phyloP scores from a whole-genome alignment of 345 rosid species.

The Syzygium grande region DNA sequence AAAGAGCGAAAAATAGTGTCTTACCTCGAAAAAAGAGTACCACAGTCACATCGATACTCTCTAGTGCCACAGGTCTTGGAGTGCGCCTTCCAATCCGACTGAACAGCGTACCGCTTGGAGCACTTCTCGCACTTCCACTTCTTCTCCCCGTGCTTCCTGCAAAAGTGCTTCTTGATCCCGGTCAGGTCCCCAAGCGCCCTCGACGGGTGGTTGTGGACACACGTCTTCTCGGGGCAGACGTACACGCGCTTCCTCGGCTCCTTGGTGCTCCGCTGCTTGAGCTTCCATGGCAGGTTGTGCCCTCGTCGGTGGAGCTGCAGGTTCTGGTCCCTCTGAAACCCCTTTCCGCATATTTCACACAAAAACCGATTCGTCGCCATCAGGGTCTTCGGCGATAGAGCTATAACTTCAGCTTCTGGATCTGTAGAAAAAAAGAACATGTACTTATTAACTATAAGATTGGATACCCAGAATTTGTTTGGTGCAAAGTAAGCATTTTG shows the following conservation, averaged over 20 bases:
- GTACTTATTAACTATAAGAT: background rate
- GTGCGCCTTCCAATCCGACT: slow-evolving; percentile 99
- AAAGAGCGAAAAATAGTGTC: background rate
- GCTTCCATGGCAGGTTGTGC: slow-evolving; percentile 98
- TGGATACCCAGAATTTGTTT: background rate
- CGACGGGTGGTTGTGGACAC: slow-evolving; percentile 86
- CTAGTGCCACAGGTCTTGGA: slow-evolving; percentile 94
- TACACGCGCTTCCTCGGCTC: slow-evolving; percentile 81
- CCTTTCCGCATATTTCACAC: slow-evolving; percentile 94
- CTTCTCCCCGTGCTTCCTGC: slow-evolving; percentile 96
- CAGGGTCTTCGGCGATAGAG: slow-evolving; percentile 89
- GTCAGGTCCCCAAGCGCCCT: slow-evolving; percentile 97
- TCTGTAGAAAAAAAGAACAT: slow-evolving; percentile 24
- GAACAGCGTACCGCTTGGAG: slow-evolving; percentile 89
- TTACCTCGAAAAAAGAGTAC: slow-evolving; percentile 88
- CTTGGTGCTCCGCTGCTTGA: slow-evolving; percentile 84
- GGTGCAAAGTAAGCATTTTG: background rate
- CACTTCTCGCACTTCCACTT: slow-evolving; percentile 98
- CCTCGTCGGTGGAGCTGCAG: slow-evolving; percentile 92
- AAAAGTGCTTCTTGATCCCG: slow-evolving; percentile 94
- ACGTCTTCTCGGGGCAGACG: slow-evolving; percentile 85
- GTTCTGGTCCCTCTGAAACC: slow-evolving; percentile 96
- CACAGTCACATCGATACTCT: slow-evolving; percentile 95
- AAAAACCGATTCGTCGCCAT: slow-evolving; percentile 97
- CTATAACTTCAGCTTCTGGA: slow-evolving; percentile 98